phyloP scores from a whole-genome alignment of 306 rosid genomes.

The Lagenaria siceraria region DNA sequence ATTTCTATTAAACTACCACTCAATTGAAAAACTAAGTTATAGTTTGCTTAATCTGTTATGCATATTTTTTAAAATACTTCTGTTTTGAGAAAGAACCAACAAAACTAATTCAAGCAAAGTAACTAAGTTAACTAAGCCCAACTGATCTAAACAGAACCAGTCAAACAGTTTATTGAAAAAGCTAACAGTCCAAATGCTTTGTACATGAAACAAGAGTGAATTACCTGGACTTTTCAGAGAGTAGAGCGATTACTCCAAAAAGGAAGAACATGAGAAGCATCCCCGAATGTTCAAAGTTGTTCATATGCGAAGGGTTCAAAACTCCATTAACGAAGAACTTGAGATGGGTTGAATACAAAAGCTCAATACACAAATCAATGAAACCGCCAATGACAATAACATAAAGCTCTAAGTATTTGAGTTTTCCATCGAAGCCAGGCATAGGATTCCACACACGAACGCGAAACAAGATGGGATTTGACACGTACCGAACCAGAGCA shows the following conservation, averaged over 20 bases:
- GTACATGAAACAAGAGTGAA: not conserved
- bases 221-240: slow-evolving; percentile 68
- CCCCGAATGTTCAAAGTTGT: slow-evolving; percentile 88
- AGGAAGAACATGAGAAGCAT: slow-evolving; percentile 97
- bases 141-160: not conserved
- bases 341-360: slow-evolving; percentile 86
- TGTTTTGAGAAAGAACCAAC: not conserved
- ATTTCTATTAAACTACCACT: not conserved
- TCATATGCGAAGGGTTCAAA: slow-evolving; percentile 82
- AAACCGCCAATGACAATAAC: slow-evolving; percentile 59
- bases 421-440: slow-evolving; percentile 68
- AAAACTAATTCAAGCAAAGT: not conserved
- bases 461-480: slow-evolving; percentile 37
- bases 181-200: not conserved
- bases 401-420: slow-evolving; percentile 75
- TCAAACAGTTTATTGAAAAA: not conserved
- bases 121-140: not conserved
- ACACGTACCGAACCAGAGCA: slow-evolving; percentile 41
- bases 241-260: slow-evolving; percentile 51
- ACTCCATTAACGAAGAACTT: slow-evolving; percentile 59
- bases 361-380: slow-evolving; percentile 80
- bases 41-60: not conserved
- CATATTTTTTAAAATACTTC: not conserved
- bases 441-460: slow-evolving; percentile 76
- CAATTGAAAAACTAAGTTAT: not conserved